Conservation (phyloP, 768 basidiomycete species). For the Rhodosporidiobolus sp. region DNA sequence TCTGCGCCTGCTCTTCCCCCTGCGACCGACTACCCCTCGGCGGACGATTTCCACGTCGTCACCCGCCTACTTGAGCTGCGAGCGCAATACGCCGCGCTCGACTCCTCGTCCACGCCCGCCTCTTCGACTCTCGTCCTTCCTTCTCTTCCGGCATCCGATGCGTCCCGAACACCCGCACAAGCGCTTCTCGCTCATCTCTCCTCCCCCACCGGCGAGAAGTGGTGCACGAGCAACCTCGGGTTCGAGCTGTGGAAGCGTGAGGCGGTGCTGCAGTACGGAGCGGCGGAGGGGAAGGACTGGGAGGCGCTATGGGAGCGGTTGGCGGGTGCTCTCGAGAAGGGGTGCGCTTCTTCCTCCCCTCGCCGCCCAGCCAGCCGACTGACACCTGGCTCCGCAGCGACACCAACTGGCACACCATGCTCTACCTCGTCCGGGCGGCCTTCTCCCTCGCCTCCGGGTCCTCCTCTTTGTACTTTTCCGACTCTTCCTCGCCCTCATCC, state of each 20-base stretch:
- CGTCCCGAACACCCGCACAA: neutral
- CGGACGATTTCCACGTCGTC: constrained; percentile 36
- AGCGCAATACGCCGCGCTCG: constrained; percentile 8
- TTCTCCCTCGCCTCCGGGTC: constrained; percentile 22
- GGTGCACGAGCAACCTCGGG: constrained; percentile 32
- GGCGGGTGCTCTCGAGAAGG: constrained; percentile 13
- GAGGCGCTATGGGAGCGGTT: constrained; percentile 9
- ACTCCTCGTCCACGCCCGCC: neutral
- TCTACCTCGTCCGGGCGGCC: constrained; percentile 34
- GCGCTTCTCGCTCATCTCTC: constrained; percentile 26
- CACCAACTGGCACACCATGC: constrained; percentile 45
- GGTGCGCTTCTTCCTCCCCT: constrained; percentile 17
- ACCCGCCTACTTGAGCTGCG: constrained; percentile 35
- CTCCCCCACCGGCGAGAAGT: constrained; percentile 23
- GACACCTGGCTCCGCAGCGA: constrained; percentile 23
- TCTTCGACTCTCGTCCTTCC: constrained; percentile 7
- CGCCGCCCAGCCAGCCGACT: no score
- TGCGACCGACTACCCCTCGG: neutral
- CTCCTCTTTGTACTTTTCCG: neutral
- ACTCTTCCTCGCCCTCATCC: neutral
- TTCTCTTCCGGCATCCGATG: constrained; percentile 1
- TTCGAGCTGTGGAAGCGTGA: constrained; percentile 41
- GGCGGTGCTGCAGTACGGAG: constrained; percentile 19
- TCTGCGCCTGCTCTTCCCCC: no score
- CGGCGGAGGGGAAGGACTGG: constrained; percentile 13